phyloP scores from a whole-genome alignment of 1,139 yeast genomes.

The Trichomonascaceae sp. region DNA sequence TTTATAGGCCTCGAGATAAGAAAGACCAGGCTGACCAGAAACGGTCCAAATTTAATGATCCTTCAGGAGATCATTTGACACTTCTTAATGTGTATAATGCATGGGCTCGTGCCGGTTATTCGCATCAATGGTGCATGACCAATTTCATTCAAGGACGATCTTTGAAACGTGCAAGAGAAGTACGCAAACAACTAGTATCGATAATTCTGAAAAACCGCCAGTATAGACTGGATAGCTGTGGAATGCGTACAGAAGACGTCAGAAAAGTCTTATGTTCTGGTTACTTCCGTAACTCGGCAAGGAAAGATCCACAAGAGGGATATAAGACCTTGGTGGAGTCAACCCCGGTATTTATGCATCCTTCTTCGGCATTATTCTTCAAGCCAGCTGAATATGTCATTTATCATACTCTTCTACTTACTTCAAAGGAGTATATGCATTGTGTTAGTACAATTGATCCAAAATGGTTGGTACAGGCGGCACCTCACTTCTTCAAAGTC shows the following conservation, averaged over 20 bases:
- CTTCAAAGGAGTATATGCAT: constrained; percentile 89
- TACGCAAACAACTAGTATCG: constrained; percentile 59
- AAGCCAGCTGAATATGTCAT: constrained; percentile 73
- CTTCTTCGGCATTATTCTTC: constrained; percentile 74
- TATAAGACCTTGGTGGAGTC: constrained; percentile 72
- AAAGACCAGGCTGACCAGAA: constrained; percentile 71
- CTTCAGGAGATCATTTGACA: constrained; percentile 84
- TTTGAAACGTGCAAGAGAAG: constrained; percentile 71
- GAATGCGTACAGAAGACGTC: constrained; percentile 47
- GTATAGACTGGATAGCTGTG: constrained; percentile 53
- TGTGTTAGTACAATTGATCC: constrained; percentile 79
- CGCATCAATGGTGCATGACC: constrained; percentile 73
- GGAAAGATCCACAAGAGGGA: constrained; percentile 68
- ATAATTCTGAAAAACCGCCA: constrained; percentile 51
- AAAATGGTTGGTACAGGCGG: constrained; percentile 74
- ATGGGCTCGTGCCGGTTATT: constrained; percentile 62
- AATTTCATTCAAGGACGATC: constrained; percentile 79
- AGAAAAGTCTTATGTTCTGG: constrained; percentile 79
- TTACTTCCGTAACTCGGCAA: constrained; percentile 78
- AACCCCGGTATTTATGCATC: constrained; percentile 81
- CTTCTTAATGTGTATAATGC: constrained; percentile 70
- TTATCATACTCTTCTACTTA: constrained; percentile 75
- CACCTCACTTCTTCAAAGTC: constrained; percentile 77
- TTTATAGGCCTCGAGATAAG: constrained; percentile 77
- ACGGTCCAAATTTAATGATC: constrained; percentile 68